Evolutionary conservation across 306 rosid genomes (phyloP), one percentile per base, ranked within the genome.

Genomic region (Castanea crenata): DNA sequence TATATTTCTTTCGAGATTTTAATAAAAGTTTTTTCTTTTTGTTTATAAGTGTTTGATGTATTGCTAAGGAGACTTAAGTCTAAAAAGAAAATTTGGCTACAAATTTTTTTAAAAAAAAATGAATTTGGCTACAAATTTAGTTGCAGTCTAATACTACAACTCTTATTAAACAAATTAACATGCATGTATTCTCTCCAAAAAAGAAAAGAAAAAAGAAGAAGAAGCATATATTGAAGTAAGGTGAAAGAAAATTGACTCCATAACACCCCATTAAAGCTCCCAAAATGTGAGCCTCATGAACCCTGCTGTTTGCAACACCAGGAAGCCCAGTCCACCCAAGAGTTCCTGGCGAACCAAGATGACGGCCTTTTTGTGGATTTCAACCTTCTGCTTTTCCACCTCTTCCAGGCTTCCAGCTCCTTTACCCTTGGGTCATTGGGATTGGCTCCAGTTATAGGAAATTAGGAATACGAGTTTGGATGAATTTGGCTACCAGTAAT

Each of bases 201-300:
- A 21, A 21, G 0, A 21, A 21, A 21, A 0, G 0, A 21, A 21
- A 21, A 21, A 21, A 0, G 0, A 23, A 23, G 0, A 23, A 23
- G 1, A 23, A 23, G 23, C 23, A 23, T 23, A 23, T 25, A 25
- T 55, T 7, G 98, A 87, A 5, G 97, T 93, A 18, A 93, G 82
- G 62, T 77, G 89, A 81, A 89, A 89, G 90, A 94, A 93, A 41
- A 93, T 86, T 32, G 93, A 96, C 76, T 93, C 97, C 96, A 93
- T 93, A 63, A 89, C 94, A 82, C 91, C 98, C 97, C 98, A 89
- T 0, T 89, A 84, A 1, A 91, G 97, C 79, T 93, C 98, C 98
- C 94, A 93, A 80, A 93, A 93, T 0, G 98, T 93, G 41, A 93
- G 89, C 88, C 98, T 89, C 90, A 93, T 81, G 89, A 86, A 89